phyloP scores from a whole-genome alignment of 176 grass and related monocot species.

The Oryza officinalis region DNA sequence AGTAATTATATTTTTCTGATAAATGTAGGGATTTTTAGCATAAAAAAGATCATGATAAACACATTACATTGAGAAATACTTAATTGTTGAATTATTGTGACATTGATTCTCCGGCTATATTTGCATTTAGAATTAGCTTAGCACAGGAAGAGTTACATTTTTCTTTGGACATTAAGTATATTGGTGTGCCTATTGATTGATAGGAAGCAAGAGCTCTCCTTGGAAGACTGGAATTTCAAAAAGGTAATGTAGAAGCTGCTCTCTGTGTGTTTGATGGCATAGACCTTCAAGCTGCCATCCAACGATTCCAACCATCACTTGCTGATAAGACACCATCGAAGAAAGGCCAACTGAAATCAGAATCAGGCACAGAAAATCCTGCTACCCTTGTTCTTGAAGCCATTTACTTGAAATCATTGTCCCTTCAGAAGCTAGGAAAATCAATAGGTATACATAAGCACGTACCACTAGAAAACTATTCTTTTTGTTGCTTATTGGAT shows the following conservation, averaged over 20 bases:
- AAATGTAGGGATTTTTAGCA: no score
- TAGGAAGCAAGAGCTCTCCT: slow-evolving; percentile 92
- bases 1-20: no score
- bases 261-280: slow-evolving; percentile 90
- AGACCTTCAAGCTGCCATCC: slow-evolving; percentile 80
- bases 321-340: slow-evolving; percentile 25
- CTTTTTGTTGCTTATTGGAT: not conserved
- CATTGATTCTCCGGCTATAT: not conserved
- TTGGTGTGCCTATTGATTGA: not conserved
- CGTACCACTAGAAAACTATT: not conserved
- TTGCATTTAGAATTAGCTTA: not conserved
- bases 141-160: not conserved
- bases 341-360: slow-evolving; percentile 49
- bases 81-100: not conserved
- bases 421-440: slow-evolving; percentile 83
- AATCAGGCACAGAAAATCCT: slow-evolving; percentile 52
- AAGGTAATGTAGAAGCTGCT: slow-evolving; percentile 87
- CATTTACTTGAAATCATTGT: slow-evolving; percentile 92
- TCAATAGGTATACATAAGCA: slow-evolving; percentile 49
- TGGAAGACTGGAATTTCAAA: slow-evolving; percentile 88
- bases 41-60: not conserved
- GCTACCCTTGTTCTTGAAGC: slow-evolving; percentile 92
- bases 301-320: slow-evolving; percentile 65
- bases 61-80: not conserved
- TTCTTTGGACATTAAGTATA: not conserved